Percentiles rank a stretch among this genome's conserved stretches.
phyloP scores from a whole-genome alignment of 306 rosid species.

The Begonia peltatifolia region DNA sequence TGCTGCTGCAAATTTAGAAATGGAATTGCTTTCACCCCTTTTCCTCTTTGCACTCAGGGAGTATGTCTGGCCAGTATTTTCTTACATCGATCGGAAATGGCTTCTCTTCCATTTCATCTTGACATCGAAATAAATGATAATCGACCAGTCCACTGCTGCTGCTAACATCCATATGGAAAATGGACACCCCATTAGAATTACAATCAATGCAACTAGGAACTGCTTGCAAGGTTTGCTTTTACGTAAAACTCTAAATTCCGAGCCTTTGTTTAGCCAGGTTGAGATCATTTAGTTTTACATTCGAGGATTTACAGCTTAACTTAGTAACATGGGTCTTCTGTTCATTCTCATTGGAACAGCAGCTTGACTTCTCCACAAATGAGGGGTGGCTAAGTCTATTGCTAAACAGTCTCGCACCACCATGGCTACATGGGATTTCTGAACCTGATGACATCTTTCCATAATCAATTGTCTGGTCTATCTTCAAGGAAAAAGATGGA shows the following conservation, averaged over 20 bases:
- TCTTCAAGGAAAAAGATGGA: conserved; percentile 31
- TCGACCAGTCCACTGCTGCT: conserved; percentile 37
- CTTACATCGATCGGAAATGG: conserved; percentile 52
- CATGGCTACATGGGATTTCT: conserved; percentile 53
- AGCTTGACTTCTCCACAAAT: conserved; percentile 25
- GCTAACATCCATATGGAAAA: too few species aligned
- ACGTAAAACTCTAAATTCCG: conserved; percentile 59
- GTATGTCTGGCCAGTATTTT: conserved; percentile 45
- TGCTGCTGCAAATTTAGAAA: conserved; percentile 44
- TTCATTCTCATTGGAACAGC: conserved; percentile 28
- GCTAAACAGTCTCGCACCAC: conserved; percentile 86
- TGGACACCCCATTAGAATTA: neutral
- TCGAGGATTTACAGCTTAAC: conserved; percentile 32
- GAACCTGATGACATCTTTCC: conserved; percentile 30
- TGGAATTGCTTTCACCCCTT: conserved; percentile 57
- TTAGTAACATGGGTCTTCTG: conserved; percentile 20
- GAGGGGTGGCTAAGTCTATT: conserved; percentile 62
- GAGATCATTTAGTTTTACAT: conserved; percentile 29
- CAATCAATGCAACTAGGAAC: conserved; percentile 30
- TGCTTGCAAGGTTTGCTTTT: conserved; percentile 44
- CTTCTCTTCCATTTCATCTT: conserved; percentile 40
- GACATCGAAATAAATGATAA: conserved; percentile 41
- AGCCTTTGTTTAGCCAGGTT: conserved; percentile 18
- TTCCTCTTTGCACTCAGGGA: conserved; percentile 46
- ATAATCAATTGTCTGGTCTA: conserved; percentile 18